These are phyloP conservation scores for Aureobasidium uvarum DNA, from an alignment of 2,329 filamentous ascomycete species.

Conservation along the genomic window DNA sequence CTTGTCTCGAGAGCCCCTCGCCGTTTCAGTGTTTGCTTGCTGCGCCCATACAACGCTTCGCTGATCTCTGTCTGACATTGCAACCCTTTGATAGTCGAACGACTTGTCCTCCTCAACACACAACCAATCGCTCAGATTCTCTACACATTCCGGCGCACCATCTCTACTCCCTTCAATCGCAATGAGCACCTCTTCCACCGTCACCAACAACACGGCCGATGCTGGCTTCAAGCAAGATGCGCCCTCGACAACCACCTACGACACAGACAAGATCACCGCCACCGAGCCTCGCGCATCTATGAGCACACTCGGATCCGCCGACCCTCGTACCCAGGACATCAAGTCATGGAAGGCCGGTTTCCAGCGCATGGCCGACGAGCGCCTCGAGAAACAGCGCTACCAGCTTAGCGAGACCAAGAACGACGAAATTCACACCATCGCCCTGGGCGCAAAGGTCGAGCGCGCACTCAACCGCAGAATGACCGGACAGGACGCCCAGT, in stretches of 20 bases:
- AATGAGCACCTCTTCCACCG: slow-evolving; percentile 34
- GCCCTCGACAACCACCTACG: slow-evolving; percentile 28
- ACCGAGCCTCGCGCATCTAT: slow-evolving; percentile 31
- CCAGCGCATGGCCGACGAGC: slow-evolving; percentile 86
- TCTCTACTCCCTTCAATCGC: slow-evolving; percentile 54
- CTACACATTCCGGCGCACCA: slow-evolving; percentile 52
- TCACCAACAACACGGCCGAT: slow-evolving; percentile 34
- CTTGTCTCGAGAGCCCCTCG: slow-evolving; percentile 1
- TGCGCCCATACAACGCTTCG: slow-evolving; percentile 13
- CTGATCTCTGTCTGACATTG: slow-evolving; percentile 19
- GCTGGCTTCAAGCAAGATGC: slow-evolving; percentile 21
- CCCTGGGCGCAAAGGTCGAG: slow-evolving; percentile 85
- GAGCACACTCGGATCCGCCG: slow-evolving; percentile 36
- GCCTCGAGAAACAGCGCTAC: slow-evolving; percentile 77
- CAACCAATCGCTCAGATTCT: slow-evolving; percentile 48
- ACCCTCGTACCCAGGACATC: slow-evolving; percentile 62
- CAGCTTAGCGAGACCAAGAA: slow-evolving; percentile 74
- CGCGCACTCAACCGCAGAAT: slow-evolving; percentile 82
- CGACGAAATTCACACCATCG: slow-evolving; percentile 79
- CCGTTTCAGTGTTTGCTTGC: slow-evolving; percentile 14
- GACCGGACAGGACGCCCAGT: slow-evolving; percentile 84
- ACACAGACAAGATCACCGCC: slow-evolving; percentile 34
- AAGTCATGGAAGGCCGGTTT: slow-evolving; percentile 76
- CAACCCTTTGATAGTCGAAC: slow-evolving; percentile 6
- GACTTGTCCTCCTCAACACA: slow-evolving; percentile 14